These are phyloP conservation scores for Jaltomata sinuosa DNA, from an alignment of 257 asterid species.

Conservation along the genomic window DNA sequence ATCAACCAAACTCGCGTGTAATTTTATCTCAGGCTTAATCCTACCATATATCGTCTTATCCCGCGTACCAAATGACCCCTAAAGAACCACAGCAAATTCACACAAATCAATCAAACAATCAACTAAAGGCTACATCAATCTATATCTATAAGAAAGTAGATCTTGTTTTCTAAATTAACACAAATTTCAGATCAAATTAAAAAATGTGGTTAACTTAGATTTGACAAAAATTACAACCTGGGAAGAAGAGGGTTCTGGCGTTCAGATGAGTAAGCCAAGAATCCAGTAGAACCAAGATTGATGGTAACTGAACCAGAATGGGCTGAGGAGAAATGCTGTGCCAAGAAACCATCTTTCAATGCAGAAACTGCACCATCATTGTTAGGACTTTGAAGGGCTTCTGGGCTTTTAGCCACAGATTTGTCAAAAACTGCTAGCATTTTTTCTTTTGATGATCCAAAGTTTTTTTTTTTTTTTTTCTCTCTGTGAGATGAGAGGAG, in stretches of 20 bases:
- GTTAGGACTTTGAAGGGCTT: constrained; percentile 53
- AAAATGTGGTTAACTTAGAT: background rate
- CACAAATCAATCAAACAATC: background rate
- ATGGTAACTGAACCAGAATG: constrained; percentile 59
- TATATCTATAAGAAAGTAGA: background rate
- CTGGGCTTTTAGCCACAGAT: constrained; percentile 50
- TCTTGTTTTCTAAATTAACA: background rate
- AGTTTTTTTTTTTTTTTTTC: too few species aligned
- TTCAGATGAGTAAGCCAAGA: constrained; percentile 59
- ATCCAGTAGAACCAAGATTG: constrained; percentile 68
- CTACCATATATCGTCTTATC: too few species aligned
- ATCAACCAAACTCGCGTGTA: too few species aligned
- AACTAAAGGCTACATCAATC: background rate
- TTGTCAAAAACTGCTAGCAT: constrained; percentile 24
- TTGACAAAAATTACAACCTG: constrained; percentile 28
- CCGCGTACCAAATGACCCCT: too few species aligned
- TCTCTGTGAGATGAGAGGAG: too few species aligned
- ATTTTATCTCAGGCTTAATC: too few species aligned
- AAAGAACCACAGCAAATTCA: too few species aligned
- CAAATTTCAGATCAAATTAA: constrained; percentile 3
- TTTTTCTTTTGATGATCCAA: background rate
- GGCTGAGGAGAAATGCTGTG: constrained; percentile 47
- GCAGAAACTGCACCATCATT: constrained; percentile 35
- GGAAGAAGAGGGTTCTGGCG: constrained; percentile 70
- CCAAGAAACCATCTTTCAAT: constrained; percentile 71